These are phyloP conservation scores for Mycena rosella DNA, from an alignment of 768 basidiomycete species.

Conservation along the genomic window DNA sequence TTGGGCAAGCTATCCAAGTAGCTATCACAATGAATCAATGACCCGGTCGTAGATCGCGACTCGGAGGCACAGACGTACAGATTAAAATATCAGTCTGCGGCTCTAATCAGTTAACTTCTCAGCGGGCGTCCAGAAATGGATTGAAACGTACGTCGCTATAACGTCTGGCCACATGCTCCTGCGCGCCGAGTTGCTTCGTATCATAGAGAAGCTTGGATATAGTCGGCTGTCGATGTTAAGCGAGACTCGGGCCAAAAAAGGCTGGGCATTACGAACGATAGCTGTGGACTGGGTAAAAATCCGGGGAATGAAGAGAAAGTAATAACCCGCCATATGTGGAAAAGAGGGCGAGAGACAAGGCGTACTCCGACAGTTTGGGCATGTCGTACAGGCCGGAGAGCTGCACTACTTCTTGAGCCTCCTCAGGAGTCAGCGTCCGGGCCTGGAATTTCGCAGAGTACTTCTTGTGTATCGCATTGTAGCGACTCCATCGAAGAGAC, in stretches of 20 bases:
- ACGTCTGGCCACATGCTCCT: constrained; percentile 53
- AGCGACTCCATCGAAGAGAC: constrained; percentile 56
- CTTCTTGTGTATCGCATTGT: constrained; percentile 56
- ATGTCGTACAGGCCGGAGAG: constrained; percentile 57
- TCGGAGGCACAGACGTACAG: constrained; percentile 41
- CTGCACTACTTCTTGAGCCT: constrained; percentile 58
- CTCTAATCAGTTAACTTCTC: neutral
- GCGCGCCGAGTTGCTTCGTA: constrained; percentile 55
- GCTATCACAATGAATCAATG: constrained; percentile 38
- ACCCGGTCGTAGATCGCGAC: neutral
- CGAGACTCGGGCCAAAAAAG: neutral
- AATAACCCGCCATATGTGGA: constrained; percentile 70
- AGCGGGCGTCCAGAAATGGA: neutral
- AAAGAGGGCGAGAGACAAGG: constrained; percentile 64
- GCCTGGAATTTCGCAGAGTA: constrained; percentile 51
- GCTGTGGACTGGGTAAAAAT: too few relatives aligned
- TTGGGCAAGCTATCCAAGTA: constrained; percentile 53
- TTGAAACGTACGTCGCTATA: constrained; percentile 61
- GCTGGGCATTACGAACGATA: too few relatives aligned
- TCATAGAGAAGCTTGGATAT: constrained; percentile 57
- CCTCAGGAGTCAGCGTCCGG: constrained; percentile 54
- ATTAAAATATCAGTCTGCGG: constrained; percentile 60
- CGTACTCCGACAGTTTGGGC: constrained; percentile 55
- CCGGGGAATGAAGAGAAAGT: too few relatives aligned
- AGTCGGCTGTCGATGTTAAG: constrained; percentile 51